Evolutionary conservation across 23 red algal genomes (phyloP).

Genomic region (Gracilaria gracilis): DNA sequence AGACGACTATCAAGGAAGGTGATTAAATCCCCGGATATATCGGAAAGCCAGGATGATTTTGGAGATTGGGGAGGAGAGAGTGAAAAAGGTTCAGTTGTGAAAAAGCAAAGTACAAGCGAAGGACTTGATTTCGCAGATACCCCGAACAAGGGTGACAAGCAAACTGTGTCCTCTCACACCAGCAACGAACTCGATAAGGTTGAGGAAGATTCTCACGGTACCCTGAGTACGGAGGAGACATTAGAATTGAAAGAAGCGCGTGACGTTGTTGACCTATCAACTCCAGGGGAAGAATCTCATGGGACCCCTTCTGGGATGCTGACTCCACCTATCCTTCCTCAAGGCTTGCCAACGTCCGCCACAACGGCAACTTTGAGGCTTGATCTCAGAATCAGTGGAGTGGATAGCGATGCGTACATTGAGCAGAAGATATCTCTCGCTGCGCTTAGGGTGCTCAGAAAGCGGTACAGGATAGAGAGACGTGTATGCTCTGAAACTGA

Average conservation of each 20-base stretch:
- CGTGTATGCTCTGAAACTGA: conserved; percentile 3
- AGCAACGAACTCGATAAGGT: background rate
- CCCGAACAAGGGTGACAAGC: background rate
- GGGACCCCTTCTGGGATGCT: background rate
- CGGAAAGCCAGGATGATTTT: conserved; percentile 39
- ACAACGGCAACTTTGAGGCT: conserved; percentile 26
- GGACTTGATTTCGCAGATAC: background rate
- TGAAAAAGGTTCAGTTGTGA: background rate
- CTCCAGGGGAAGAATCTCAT: background rate
- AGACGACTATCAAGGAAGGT: conserved; percentile 27
- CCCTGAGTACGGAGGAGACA: background rate
- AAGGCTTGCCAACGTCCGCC: background rate
- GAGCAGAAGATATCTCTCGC: conserved; percentile 52
- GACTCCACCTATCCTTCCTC: conserved; percentile 18
- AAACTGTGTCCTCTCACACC: background rate
- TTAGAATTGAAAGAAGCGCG: conserved; percentile 39
- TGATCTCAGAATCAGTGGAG: conserved; percentile 40
- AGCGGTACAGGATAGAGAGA: conserved; percentile 68
- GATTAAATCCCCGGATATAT: conserved; percentile 10
- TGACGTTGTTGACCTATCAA: conserved; percentile 61
- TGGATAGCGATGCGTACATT: conserved; percentile 27
- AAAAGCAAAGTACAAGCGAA: background rate
- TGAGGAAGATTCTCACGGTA: background rate
- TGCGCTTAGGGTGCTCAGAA: conserved; percentile 35
- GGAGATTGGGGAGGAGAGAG: conserved; percentile 36